These are phyloP conservation scores for Bondarzewia mesenterica DNA, from an alignment of 1,284 basidiomycete species.

Conservation along the genomic window DNA sequence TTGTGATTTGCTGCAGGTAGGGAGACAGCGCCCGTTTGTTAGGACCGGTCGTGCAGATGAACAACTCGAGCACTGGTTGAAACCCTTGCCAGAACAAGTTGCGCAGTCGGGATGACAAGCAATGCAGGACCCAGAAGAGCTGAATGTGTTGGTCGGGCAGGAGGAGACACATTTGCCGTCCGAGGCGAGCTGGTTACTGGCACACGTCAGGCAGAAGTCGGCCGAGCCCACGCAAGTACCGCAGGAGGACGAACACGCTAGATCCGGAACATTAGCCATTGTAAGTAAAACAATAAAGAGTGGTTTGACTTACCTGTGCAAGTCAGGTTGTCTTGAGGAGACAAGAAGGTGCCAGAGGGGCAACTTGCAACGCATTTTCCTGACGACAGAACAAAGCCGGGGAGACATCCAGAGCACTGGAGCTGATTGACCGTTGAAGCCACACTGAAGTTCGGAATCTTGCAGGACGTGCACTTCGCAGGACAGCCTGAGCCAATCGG, in stretches of 20 bases:
- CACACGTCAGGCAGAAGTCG: constrained; percentile 66
- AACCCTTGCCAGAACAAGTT: constrained; percentile 62
- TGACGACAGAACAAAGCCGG: constrained; percentile 63
- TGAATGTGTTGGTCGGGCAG: constrained; percentile 66
- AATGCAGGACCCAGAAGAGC: constrained; percentile 54
- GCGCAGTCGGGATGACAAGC: constrained; percentile 77
- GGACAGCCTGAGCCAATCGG: constrained; percentile 49
- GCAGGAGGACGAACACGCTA: constrained; percentile 72
- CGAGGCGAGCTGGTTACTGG: constrained; percentile 53
- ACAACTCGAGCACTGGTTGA: constrained; percentile 72
- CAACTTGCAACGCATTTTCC: constrained; percentile 63
- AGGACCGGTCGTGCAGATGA: constrained; percentile 60
- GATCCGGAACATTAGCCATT: constrained; percentile 3
- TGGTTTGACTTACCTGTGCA: constrained; percentile 49
- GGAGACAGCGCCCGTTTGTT: constrained; percentile 62
- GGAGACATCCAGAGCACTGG: constrained; percentile 69
- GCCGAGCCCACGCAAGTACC: constrained; percentile 57
- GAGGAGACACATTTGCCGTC: constrained; percentile 63
- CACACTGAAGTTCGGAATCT: constrained; percentile 60
- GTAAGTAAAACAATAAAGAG: no score
- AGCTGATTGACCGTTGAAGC: constrained; percentile 57
- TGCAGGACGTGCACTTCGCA: constrained; percentile 69
- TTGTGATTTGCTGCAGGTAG: constrained; percentile 63
- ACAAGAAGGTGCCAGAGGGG: constrained; percentile 64
- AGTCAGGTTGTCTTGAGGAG: constrained; percentile 59